Base-by-base conservation (phyloP, 75 land plant species). In the Pinus taeda region DNA sequence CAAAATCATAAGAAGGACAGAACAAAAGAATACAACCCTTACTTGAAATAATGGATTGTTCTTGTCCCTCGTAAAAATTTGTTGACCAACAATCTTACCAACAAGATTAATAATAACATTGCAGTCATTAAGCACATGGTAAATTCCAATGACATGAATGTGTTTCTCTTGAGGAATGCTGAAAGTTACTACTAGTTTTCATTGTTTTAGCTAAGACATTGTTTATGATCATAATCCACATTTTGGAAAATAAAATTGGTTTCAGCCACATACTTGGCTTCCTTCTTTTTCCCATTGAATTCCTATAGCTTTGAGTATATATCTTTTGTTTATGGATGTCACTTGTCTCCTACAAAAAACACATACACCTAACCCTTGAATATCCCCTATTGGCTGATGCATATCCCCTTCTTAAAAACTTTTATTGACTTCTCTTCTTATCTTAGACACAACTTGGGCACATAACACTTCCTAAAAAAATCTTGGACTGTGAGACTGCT, bases 311-410 rank as follows among this genome's bases (percentile, higher is more conserved):
- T 29, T 30, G 33, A 20, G 60, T 81, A 78, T 58, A 83, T 83
- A 20, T 79, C 55, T 57, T 71, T 59, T 3, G 22, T 15, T 30
- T 79, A 62, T 30, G 81, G 77, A 56, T 87, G 85, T 3, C 81
- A 87, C 62, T 30, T 45, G 29, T 81, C 85, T 33, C 83, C 81
- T n/a, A 60, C 64, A 37, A 72, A 20, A 62, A 80, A 81, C 57
- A 63, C 24, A 58, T 83, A 80, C 17, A 79, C 78, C 55, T 76
- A 63, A 56, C 74, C 81, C 49, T 81, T 87, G 57, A 79, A 39
- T 39, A 39, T 39, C 42, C 5, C 42, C 5, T 6, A 4, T 5
- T 39, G 42, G 42, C 4, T 39, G 5, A 33, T 33, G 1, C 33
- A 33, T 33, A 33, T 33, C 33, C 33, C 33, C 33, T 33, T 33